These are phyloP conservation scores for Exophiala spinifera DNA, from an alignment of 2,329 filamentous ascomycete species.

Conservation along the genomic window DNA sequence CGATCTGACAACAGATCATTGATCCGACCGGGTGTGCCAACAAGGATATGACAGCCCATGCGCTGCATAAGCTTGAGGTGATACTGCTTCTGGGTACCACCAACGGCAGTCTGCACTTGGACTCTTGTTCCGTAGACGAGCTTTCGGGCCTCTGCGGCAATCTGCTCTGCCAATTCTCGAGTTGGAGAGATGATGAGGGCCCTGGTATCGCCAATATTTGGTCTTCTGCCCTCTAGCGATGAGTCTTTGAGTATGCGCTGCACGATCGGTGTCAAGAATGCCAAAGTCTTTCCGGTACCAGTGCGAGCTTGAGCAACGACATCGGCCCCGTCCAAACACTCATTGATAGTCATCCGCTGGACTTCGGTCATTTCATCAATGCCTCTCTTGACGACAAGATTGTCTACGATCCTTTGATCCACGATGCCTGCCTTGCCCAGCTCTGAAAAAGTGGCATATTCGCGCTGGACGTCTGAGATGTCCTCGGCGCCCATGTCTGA, in stretches of 20 bases:
- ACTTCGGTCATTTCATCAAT: conserved; percentile 90
- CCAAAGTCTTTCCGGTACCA: conserved; percentile 51
- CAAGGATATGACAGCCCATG: conserved; percentile 47
- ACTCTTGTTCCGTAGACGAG: conserved; percentile 65
- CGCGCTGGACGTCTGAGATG: conserved; percentile 14
- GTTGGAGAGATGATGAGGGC: conserved; percentile 44
- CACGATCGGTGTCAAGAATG: conserved; percentile 48
- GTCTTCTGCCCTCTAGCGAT: conserved; percentile 32
- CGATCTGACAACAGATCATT: conserved; percentile 48
- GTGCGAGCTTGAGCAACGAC: conserved; percentile 58
- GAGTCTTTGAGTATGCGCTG: conserved; percentile 42
- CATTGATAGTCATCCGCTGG: conserved; percentile 76
- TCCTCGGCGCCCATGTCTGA: conserved; percentile 27
- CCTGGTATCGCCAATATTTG: conserved; percentile 18
- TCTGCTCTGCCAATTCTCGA: conserved; percentile 50
- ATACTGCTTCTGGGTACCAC: conserved; percentile 73
- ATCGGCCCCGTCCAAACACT: conserved; percentile 75
- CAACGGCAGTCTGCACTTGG: conserved; percentile 75
- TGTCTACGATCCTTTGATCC: conserved; percentile 61
- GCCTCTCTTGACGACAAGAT: conserved; percentile 69
- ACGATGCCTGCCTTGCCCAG: conserved; percentile 47
- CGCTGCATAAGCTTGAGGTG: conserved; percentile 67
- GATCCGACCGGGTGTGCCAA: conserved; percentile 49
- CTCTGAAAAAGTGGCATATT: conserved; percentile 40
- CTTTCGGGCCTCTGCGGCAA: conserved; percentile 47